phyloP scores from a whole-genome alignment of 202 grass and related monocot genomes.

The Panicum hallii region DNA sequence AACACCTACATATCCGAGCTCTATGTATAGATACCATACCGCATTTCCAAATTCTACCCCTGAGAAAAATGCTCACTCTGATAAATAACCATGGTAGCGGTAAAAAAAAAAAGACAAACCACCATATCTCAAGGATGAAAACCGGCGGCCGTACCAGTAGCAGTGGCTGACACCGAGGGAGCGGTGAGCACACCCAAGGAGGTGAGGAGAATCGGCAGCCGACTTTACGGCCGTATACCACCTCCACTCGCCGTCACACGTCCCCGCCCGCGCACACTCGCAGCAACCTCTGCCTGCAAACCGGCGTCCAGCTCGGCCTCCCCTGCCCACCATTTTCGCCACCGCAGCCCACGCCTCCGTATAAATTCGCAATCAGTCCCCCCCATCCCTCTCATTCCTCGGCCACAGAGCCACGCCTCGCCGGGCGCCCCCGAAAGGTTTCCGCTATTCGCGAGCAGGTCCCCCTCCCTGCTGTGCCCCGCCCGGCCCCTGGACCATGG shows the following conservation, averaged over 20 bases:
- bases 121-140: neutral
- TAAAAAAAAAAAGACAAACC: neutral
- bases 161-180: neutral
- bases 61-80: neutral
- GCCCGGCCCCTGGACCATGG: slow-evolving; percentile 46
- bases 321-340: slow-evolving; percentile 2
- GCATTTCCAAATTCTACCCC: no score
- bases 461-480: neutral
- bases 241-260: slow-evolving; percentile 19
- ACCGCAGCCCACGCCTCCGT: slow-evolving; percentile 35
- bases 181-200: neutral
- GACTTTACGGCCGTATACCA: slow-evolving; percentile 10
- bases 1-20: neutral
- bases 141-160: neutral
- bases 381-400: neutral
- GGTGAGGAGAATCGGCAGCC: slow-evolving; percentile 41
- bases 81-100: neutral
- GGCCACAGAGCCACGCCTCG: neutral
- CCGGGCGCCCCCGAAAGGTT: neutral
- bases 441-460: slow-evolving; percentile 3
- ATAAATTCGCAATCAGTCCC: slow-evolving; percentile 48
- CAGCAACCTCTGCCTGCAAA: neutral
- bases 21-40: neutral
- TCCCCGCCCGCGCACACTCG: neutral
- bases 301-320: slow-evolving; percentile 31